Percentiles rank a stretch among this genome's conserved stretches.
phyloP scores from a whole-genome alignment of 2,329 filamentous ascomycete species.

The Ceratocystis cacaofunesta region DNA sequence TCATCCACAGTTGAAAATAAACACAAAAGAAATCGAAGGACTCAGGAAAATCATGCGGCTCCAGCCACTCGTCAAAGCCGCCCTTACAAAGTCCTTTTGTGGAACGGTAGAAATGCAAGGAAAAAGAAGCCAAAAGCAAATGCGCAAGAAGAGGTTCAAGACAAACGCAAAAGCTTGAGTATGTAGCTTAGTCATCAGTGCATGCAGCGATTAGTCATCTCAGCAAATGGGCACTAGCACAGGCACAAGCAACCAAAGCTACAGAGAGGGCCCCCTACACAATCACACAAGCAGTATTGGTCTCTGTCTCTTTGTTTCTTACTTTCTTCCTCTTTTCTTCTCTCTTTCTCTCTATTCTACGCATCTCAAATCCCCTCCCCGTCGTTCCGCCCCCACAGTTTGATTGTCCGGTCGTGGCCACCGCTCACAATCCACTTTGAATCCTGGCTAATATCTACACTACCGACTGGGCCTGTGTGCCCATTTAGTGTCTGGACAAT shows the following conservation, averaged over 20 bases:
- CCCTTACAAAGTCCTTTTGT: background rate
- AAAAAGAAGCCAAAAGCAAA: background rate
- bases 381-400: conserved; percentile 86
- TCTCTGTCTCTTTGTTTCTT: too few species aligned
- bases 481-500: conserved; percentile 75
- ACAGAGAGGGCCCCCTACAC: background rate
- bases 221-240: background rate
- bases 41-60: background rate
- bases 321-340: background rate
- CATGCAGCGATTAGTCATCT: background rate
- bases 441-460: conserved; percentile 74
- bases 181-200: background rate
- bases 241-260: background rate
- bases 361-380: conserved; percentile 34
- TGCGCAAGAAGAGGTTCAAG: background rate
- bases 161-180: background rate
- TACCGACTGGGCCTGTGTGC: conserved; percentile 83
- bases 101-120: background rate
- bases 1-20: background rate
- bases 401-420: conserved; percentile 87
- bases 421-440: conserved; percentile 87
- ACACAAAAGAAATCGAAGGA: background rate
- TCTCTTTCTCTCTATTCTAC: background rate
- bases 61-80: background rate
- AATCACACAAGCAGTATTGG: too few species aligned